Base-by-base conservation (phyloP, 495 filamentous ascomycete genomes). In the Cercophora sp. region DNA sequence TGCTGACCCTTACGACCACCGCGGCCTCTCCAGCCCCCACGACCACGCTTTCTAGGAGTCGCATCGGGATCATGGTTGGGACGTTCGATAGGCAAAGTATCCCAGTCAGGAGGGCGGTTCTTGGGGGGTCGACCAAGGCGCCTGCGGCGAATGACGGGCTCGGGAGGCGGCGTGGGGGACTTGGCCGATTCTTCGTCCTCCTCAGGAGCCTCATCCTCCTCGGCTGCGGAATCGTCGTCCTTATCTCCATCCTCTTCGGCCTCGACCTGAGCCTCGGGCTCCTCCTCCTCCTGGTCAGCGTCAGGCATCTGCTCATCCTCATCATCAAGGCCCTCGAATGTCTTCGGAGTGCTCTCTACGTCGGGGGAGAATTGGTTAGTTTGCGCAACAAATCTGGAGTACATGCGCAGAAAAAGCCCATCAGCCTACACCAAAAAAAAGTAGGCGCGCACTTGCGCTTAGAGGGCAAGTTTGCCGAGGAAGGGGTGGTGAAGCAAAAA, bases 121-220 rank as follows among this genome's bases (percentile, higher is more conserved):
- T 90, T 91, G 18, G 91, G 88, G 1, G 90, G 91, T 24, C 91
- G 83, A 11, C 91, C 91, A 2, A 91, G 79, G 36, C 91, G 87
- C 55, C 87, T 82, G 64, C 88, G 86, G 59, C 88, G 84, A 40
- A 78, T 64, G 26, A 80, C 69, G 13, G 66, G 84, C 75, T 71
- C 83, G 72, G 67, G 84, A 58, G 59, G 84, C 70, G 69, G 80
- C n/a, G 64, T 73, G 15, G 69, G 76, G 27, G 70, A 73, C 51
- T 75, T 76, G 6, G 60, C 68, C 0, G 71, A 72, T 19, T 72
- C 73, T 27, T 72, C 72, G 5, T 77, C 75, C 16, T 71, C 65
- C 27, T 65, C 70, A 4, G 27, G 63, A 8, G 68, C 68, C 16
- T 69, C 63, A 18, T 62, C 68, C 4, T 73, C 71, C 32, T 72